Conservation (phyloP, 1,139 yeast genomes). For the Taphrina wiesneri region DNA sequence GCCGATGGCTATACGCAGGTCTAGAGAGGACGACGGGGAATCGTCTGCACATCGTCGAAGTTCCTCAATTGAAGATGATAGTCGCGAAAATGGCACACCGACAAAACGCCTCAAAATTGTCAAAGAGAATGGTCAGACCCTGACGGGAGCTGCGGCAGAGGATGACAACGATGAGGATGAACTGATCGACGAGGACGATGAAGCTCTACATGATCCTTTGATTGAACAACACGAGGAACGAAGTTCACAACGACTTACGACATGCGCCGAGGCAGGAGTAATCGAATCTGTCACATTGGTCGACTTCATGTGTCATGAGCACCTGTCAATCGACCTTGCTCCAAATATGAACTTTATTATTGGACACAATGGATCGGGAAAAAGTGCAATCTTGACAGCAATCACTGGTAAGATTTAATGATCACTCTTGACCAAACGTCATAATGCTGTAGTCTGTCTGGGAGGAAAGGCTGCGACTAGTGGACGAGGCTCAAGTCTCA, state of each 20-base stretch:
- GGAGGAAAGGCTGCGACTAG: conserved; percentile 97
- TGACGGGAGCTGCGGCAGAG: not conserved
- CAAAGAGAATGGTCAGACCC: not conserved
- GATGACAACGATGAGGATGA: conserved; percentile 4
- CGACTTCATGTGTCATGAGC: conserved; percentile 59
- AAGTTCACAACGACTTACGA: not conserved
- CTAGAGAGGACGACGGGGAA: not conserved
- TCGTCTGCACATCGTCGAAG: not conserved
- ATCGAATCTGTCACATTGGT: conserved; percentile 34
- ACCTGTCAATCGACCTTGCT: conserved; percentile 73
- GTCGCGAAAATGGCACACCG: not conserved
- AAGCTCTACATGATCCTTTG: not conserved
- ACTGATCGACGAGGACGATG: not conserved
- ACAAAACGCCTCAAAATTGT: not conserved
- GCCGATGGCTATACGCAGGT: not conserved
- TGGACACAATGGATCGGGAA: conserved; percentile 95
- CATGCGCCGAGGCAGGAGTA: conserved; percentile 35
- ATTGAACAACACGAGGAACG: not conserved
- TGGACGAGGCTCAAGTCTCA: conserved; percentile 72
- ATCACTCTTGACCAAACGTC: not conserved
- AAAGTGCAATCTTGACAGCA: conserved; percentile 89
- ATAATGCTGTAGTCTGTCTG: conserved; percentile 57
- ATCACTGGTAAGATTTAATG: conserved; percentile 50
- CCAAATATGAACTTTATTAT: conserved; percentile 86
- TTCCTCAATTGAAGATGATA: not conserved